A percentile compares a stretch with the other conserved stretches of the same genome.
phyloP scores from a whole-genome alignment of 192 early-diverging fungal species.

The Coemansia sp. region DNA sequence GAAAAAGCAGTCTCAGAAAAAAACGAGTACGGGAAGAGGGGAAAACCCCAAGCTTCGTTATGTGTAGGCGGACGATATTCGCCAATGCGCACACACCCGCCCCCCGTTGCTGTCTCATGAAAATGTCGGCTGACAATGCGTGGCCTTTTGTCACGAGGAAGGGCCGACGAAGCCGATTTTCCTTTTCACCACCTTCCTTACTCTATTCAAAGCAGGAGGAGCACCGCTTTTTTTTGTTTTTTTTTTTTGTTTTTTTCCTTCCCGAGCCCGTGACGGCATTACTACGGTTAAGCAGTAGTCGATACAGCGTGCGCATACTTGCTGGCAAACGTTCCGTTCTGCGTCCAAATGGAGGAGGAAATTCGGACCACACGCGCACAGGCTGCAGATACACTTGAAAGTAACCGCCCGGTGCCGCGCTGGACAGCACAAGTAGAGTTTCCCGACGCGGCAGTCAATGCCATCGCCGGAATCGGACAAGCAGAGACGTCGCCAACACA shows the following conservation, averaged over 20 bases:
- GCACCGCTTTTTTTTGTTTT: too few species aligned
- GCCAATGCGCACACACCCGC: not conserved
- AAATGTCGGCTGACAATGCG: constrained; percentile 1
- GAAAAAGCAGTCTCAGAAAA: constrained; percentile 9
- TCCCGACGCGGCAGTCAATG: constrained; percentile 14
- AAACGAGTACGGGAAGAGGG: not conserved
- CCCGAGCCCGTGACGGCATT: too few species aligned
- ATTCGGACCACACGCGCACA: not conserved
- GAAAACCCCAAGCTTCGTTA: too few species aligned
- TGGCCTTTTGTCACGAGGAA: not conserved
- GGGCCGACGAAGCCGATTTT: not conserved
- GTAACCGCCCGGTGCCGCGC: not conserved
- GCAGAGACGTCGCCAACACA: not conserved
- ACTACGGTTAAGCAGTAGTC: too few species aligned
- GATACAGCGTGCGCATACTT: too few species aligned
- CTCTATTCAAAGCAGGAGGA: too few species aligned
- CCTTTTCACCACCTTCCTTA: too few species aligned
- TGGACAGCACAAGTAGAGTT: constrained; percentile 24
- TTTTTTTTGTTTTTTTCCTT: too few species aligned
- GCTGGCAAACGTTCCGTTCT: too few species aligned
- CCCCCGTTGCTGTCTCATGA: too few species aligned
- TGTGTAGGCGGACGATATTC: too few species aligned
- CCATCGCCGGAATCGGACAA: constrained; percentile 16
- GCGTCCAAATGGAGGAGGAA: not conserved
- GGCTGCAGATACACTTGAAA: not conserved